Evolutionary conservation across 169 alveolate species (phyloP).

Genomic region (Plasmodium falciparum): DNA sequence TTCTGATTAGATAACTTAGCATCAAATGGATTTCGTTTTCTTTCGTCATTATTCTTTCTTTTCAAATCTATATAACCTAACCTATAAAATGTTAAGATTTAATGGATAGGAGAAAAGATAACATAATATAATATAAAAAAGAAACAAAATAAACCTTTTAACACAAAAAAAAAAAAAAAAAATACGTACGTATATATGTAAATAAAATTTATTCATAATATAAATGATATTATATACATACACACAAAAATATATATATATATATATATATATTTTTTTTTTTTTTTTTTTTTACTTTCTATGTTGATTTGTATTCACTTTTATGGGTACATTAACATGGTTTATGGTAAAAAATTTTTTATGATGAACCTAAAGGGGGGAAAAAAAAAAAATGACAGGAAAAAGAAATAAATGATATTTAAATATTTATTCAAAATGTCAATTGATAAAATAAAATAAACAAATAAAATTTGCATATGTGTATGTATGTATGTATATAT

Average conservation of each 20-base stretch:
- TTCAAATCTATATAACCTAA: slow-evolving; percentile 34
- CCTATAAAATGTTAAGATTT: background rate
- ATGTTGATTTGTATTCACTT: slow-evolving; percentile 5
- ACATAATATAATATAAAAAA: background rate
- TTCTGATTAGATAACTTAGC: background rate
- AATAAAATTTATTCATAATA: slow-evolving; percentile 3
- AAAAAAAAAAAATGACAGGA: background rate
- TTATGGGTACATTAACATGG: slow-evolving; percentile 28
- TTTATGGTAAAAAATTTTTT: slow-evolving; percentile 27
- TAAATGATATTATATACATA: background rate
- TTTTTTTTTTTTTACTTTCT: slow-evolving; percentile 44
- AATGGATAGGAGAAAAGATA: background rate
- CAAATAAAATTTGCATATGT: too few relatives aligned
- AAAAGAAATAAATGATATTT: too few relatives aligned
- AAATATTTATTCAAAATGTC: too few relatives aligned
- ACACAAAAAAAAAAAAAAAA: background rate
- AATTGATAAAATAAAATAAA: too few relatives aligned
- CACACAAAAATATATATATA: background rate
- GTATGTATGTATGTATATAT: background rate
- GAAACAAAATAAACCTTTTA: background rate
- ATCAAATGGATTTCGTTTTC: slow-evolving; percentile 16
- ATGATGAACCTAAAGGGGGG: slow-evolving; percentile 22
- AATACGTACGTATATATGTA: background rate
- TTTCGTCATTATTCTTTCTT: slow-evolving; percentile 28
- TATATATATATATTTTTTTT: background rate